A percentile compares a stretch with the other conserved stretches of the same genome.
These are phyloP conservation scores for Alternaria conjuncta DNA, from an alignment of 2,329 filamentous ascomycete species.

Conservation along the genomic window DNA sequence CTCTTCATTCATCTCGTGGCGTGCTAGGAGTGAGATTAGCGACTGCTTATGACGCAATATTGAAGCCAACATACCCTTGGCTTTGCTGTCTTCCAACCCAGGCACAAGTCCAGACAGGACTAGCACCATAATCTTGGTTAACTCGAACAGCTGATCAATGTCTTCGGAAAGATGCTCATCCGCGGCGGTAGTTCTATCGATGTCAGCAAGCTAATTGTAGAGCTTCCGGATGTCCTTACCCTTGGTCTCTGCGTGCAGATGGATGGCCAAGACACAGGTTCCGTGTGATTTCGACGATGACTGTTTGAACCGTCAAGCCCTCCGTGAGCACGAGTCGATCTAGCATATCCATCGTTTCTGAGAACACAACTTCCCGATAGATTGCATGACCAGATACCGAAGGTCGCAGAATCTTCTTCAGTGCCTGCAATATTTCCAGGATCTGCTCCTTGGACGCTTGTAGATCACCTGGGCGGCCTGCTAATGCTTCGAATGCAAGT, in stretches of 20 bases:
- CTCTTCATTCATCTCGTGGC: conserved; percentile 85
- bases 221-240: conserved; percentile 49
- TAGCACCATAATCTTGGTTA: conserved; percentile 94
- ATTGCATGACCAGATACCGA: conserved; percentile 96
- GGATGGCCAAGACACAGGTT: conserved; percentile 91
- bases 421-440: conserved; percentile 83
- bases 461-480: conserved; percentile 75
- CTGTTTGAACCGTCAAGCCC: conserved; percentile 82
- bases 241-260: conserved; percentile 74
- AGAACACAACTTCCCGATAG: conserved; percentile 93
- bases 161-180: conserved; percentile 90
- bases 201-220: conserved; percentile 4
- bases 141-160: conserved; percentile 95
- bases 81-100: conserved; percentile 69
- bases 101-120: conserved; percentile 88
- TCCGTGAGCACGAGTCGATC: conserved; percentile 93
- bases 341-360: conserved; percentile 94
- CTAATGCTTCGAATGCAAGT: conserved; percentile 93
- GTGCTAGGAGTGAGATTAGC: conserved; percentile 57
- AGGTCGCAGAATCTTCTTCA: conserved; percentile 94
- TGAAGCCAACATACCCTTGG: conserved; percentile 32
- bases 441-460: conserved; percentile 79
- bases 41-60: not conserved
- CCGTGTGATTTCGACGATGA: conserved; percentile 92
- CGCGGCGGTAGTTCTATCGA: conserved; percentile 39